Base-by-base conservation (phyloP, 2,329 filamentous ascomycete genomes). In the Blastomyces emzantsi region DNA sequence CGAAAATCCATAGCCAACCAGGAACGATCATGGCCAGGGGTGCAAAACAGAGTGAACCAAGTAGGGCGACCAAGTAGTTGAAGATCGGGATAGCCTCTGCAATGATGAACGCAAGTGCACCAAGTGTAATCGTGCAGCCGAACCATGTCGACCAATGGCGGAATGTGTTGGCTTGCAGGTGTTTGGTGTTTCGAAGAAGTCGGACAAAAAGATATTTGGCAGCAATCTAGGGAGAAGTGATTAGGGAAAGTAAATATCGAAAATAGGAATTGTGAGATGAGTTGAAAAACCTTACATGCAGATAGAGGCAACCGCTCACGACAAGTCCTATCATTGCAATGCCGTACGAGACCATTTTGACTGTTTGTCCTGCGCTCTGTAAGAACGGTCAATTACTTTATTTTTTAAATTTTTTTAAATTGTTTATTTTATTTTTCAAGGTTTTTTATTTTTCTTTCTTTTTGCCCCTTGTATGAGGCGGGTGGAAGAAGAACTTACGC, bases 301-400 rank as follows among this genome's bases (percentile, higher is more conserved):
- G 69, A 66, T 80, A 81, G 0, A 81, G 67, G 52, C 75, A 76
- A 0, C 75, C 77, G 61, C 77, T 79, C 51, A 86, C 80, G 39
- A 83, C 73, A 3, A 87, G 75, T 1, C 83, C 83, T 4, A 81
- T 74, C 9, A 87, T 70, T 2, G 79, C 85, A 55, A 87, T 76
- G 2, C 85, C 85, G 67, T 87, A 88, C 0, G 83, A 74, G 0
- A 87, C 78, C 71, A 84, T 86, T 74, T 87, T 87, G 67, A 87
- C 76, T 0, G 78, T 80, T 3, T 77, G 75, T 11, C 85, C 85
- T 0, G 85, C 85, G 47, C 80, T 84, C 19, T 65, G 36, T 41
- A 62, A 52, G 13, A 33, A 56, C 17, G 3, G 33, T 33, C 25
- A 56, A 28, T 56, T 19, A 22, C 17, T 39, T 56, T 36, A 17